Evolutionary conservation across 2,329 filamentous ascomycete genomes (phyloP).

Genomic region (Pseudogymnoascus sp.): DNA sequence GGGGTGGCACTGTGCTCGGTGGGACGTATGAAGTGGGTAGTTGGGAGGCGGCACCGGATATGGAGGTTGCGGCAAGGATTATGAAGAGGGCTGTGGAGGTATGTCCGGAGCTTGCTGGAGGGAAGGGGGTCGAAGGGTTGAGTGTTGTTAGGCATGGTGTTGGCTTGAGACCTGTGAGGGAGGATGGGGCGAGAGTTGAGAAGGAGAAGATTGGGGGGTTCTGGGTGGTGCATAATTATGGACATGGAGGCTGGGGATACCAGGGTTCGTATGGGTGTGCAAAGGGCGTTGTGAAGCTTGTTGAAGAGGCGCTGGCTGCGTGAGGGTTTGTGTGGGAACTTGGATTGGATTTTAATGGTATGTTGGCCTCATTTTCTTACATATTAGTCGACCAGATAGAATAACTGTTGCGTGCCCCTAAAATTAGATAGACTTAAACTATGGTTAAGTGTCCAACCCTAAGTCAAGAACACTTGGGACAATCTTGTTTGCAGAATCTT

Average conservation of each 20-base stretch:
- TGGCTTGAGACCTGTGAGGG: slow-evolving; percentile 55
- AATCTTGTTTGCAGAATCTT: no score
- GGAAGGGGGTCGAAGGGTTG: slow-evolving; percentile 55
- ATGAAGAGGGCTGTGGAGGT: slow-evolving; percentile 57
- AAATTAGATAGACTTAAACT: no score
- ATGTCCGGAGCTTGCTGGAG: slow-evolving; percentile 46
- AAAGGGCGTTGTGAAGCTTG: slow-evolving; percentile 56
- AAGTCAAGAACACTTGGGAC: no score
- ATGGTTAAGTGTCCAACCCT: no score
- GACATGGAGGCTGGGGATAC: slow-evolving; percentile 56
- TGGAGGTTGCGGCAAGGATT: slow-evolving; percentile 55
- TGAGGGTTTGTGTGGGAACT: neutral
- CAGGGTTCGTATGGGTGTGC: slow-evolving; percentile 63
- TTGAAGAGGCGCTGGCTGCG: slow-evolving; percentile 41
- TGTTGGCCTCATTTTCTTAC: neutral
- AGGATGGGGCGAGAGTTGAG: slow-evolving; percentile 54
- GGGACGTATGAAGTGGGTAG: slow-evolving; percentile 58
- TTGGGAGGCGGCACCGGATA: slow-evolving; percentile 57
- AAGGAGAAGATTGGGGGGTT: slow-evolving; percentile 49
- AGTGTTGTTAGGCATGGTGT: slow-evolving; percentile 61
- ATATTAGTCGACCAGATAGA: neutral
- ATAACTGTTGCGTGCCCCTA: neutral
- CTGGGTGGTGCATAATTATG: slow-evolving; percentile 54
- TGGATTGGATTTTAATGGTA: neutral
- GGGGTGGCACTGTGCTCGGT: slow-evolving; percentile 60